These are phyloP conservation scores for Neurospora cerealis DNA, from an alignment of 495 filamentous ascomycete genomes.

Conservation along the genomic window DNA sequence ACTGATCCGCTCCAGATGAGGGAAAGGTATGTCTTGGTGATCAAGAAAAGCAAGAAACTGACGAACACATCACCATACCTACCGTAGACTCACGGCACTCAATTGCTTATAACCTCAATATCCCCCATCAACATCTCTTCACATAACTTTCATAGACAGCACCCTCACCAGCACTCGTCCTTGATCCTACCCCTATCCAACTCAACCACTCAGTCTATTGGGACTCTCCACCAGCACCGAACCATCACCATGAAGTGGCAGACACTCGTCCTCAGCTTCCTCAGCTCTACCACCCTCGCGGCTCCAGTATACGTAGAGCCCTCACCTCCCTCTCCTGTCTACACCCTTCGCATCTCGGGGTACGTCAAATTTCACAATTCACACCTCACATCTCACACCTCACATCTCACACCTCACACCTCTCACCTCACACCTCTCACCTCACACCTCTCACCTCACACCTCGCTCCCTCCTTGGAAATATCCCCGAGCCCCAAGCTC, in stretches of 20 bases:
- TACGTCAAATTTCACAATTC: slow-evolving; percentile 1
- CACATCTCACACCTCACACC: neutral
- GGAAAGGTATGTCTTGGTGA: neutral
- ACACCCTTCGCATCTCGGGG: slow-evolving; percentile 15
- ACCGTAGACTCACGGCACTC: neutral
- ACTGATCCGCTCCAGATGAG: neutral
- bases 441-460: neutral
- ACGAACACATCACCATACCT: neutral
- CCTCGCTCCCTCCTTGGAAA: no score
- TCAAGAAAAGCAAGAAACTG: neutral
- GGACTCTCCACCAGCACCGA: neutral
- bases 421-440: neutral
- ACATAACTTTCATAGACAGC: neutral
- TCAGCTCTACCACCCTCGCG: slow-evolving; percentile 7
- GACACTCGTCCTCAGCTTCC: slow-evolving; percentile 2
- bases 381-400: neutral
- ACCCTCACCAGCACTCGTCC: neutral
- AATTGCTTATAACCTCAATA: neutral
- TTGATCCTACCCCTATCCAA: neutral
- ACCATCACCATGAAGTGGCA: slow-evolving; percentile 13
- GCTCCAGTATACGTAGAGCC: slow-evolving; percentile 11
- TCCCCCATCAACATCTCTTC: neutral
- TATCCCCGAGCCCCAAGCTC: neutral
- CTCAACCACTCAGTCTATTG: neutral
- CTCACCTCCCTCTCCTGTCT: slow-evolving; percentile 1